Evolutionary conservation across 179 eudicot species (phyloP), one percentile per base, ranked within the genome.

Genomic region (Drosera spatulata): DNA sequence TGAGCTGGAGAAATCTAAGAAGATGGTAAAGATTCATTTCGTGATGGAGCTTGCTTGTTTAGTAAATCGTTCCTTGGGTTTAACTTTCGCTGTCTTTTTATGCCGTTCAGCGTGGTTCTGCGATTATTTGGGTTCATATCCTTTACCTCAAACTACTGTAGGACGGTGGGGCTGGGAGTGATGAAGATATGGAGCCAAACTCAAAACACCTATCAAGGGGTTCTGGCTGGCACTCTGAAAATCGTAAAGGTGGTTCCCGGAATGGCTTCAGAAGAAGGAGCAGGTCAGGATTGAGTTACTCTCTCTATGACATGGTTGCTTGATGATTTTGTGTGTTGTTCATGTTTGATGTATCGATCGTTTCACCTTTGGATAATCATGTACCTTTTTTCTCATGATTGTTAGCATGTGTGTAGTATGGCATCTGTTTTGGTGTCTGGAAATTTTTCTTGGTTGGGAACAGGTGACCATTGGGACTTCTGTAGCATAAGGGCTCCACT

Each of bases 91-190:
- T 79, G 75, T 80, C 77, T 85, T 85, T 83, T 75, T 69, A 80
- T 83, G 86, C 74, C 77, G 65, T 79, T 94, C 97, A 94, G 99
- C 96, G 75, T 81, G 95, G 85, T 88, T 88, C 97, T 87, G 96
- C 99, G 85, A 86, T 94, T 90, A 78, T 87, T 90, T 94, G 87
- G 96, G 99, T 90, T 91, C 96, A 87, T 93, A 72, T 94, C 96
- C 97, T 94, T 91, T 91, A 85, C 99, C 95, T 91, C 91, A 77
- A 83, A 85, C 96, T 90, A 83, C 91, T 94, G 97, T 91, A 90
- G 99, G 96, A 85, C 60, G 88, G 77, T 65, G 87, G 75, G 69
- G 74, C 33, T 64, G 83, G 63, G 42, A 61, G 73, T 41, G 46
- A 69, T 81, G 70, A 63, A 70, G 70, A 61, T 57, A 58, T 60